Conservation (phyloP, 164 flowering plant species). For the Paratinospora sagittata region DNA sequence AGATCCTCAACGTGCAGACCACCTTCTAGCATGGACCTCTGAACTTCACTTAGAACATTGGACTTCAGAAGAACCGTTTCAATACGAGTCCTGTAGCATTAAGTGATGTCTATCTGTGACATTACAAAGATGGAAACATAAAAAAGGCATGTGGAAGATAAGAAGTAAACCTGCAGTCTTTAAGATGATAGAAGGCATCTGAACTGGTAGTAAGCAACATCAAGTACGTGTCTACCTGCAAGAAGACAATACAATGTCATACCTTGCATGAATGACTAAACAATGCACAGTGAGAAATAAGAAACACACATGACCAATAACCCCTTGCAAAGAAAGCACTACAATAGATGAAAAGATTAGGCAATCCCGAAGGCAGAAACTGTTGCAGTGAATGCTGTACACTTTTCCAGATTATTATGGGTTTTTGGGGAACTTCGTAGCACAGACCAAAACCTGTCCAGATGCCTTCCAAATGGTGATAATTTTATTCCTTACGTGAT, state of each 20-base stretch:
- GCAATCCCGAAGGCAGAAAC: too few species aligned
- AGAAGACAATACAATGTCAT: conserved; percentile 13
- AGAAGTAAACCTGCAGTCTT: conserved; percentile 74
- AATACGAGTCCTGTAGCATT: conserved; percentile 62
- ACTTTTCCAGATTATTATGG: too few species aligned
- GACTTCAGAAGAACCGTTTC: conserved; percentile 85
- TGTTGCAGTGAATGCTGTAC: too few species aligned
- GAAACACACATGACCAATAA: too few species aligned
- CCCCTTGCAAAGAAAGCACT: too few species aligned
- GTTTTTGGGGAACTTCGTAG: too few species aligned
- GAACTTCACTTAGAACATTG: conserved; percentile 88
- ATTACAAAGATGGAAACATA: not conserved
- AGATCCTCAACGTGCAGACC: conserved; percentile 92
- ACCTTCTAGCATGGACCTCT: conserved; percentile 81
- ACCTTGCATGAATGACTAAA: not conserved
- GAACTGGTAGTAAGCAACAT: conserved; percentile 93
- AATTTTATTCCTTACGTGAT: too few species aligned
- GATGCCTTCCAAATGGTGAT: too few species aligned
- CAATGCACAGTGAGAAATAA: not conserved
- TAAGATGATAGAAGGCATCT: conserved; percentile 92
- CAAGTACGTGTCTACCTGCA: conserved; percentile 83
- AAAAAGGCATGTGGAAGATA: not conserved
- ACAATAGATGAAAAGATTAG: too few species aligned
- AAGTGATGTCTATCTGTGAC: not conserved
- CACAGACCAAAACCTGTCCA: too few species aligned